Evolutionary conservation across 495 filamentous ascomycete genomes (phyloP), one percentile per base, ranked within the genome.

Genomic region (Pseudotulostoma volvatum): DNA sequence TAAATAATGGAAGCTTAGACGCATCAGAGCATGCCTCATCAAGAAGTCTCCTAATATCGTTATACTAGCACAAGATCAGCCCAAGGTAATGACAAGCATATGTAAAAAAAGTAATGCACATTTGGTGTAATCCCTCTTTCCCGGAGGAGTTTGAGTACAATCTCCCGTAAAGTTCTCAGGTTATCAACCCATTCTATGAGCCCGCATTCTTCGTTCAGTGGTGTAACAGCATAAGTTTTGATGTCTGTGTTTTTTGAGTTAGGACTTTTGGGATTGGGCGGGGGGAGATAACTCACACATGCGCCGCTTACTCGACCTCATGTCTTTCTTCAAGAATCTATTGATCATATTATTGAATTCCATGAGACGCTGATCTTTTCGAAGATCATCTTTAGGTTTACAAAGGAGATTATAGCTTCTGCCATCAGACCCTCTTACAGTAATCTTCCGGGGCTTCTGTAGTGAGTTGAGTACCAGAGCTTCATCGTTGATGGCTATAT

Each of bases 111-210:
- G n/a, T n/a, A n/a, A 37, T 60, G 46, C 46, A 68, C 68, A 46
- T 56, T 78, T 56, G 50, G 74, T 50, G 39, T 23, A 37, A 88
- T 67, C 16, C 73, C 73, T 39, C 76, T 79, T 45, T 81, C 67
- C 44, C 75, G 76, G 49, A 95, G 84, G 36, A 79, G 64, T 38
- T 64, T 71, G 36, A 92, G 66, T 33, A 99, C 63, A 53, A 96
- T 93, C 44, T 99, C 90, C 38, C 90, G 82, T 39, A 96, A 66
- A 13, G 90, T 86, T 45, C 85, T 86, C 40, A 96, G 75, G 19
- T 88, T 86, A 46, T 95, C 85, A n/a, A 99, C 84, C 90, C 90
- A 99, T 60, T 99, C 86, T 45, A 99, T 93, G 36, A 93, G 74
- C 42, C 90, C 90, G 49, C 90, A 96, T 58, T 96, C 90, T 57